Evolutionary conservation across 257 asterid species (phyloP), one percentile per base, ranked within the genome.

Genomic region (Primulina tabacum): DNA sequence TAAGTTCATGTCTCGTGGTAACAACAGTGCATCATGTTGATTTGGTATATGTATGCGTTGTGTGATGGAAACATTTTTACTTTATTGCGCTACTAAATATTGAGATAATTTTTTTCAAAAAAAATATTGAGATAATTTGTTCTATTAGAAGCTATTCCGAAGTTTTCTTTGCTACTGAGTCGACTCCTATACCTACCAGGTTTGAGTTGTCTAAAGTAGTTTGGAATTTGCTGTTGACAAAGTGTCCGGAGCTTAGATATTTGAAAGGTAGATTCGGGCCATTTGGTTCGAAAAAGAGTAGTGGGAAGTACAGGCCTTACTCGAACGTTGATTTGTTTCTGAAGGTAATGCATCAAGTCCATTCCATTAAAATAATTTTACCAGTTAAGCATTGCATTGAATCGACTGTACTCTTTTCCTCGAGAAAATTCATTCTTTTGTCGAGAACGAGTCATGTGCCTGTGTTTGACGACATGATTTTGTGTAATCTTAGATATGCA

Each of bases 251-350:
- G 82, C 87, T 89, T 69, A 81, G 84, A 74, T 87, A 78, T 78
- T 75, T 82, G 79, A 88, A 84, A 63, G 79, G 82, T 38, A 84
- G 78, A 67, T 79, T 84, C 16, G 77, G 86, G 68, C 93, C 89
- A 33, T 82, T 81, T 79, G 79, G 81, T 76, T 84, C 92, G 17
- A 87, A 76, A 78, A 89, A 74, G 82, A 84, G 86, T 80, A 83
- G 92, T 65, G 95, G 98, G 65, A 88, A 88, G 81, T 92, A 89
- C 82, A 78, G 80, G 85, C 98, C 98, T 50, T 92, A 92, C 81
- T 89, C 98, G 71, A 92, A 92, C 58, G 95, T 92, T 53, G 96
- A 92, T 82, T 86, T 92, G 20, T 92, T 92, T 80, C 79, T 92
- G 12, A 92, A 88, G 96, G 98, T 89, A 78, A 78, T 66, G 5